Percentiles rank a stretch among this genome's conserved stretches.
Evolutionary conservation across 768 basidiomycete genomes (phyloP).

Genomic region (Omphalotus guepiniiformis): DNA sequence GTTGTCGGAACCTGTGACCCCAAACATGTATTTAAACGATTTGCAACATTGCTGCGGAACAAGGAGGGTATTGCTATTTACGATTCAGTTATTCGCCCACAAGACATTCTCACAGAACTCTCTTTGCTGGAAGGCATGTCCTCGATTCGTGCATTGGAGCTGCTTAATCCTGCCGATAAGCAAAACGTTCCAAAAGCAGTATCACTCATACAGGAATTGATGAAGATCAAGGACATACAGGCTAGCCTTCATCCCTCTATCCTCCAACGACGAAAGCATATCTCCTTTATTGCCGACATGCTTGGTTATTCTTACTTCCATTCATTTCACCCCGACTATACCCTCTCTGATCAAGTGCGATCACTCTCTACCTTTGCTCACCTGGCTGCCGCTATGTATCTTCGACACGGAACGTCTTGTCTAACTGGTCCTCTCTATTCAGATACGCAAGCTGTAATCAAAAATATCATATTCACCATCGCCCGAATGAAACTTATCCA

Average conservation of each 20-base stretch:
- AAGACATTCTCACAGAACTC: not conserved
- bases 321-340: constrained; percentile 14
- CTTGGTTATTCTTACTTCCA: constrained; percentile 12
- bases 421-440: constrained; percentile 19
- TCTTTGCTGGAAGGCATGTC: constrained; percentile 6
- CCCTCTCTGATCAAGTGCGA: constrained; percentile 18
- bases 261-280: not conserved
- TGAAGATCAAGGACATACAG: not conserved
- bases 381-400: constrained; percentile 15
- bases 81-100: constrained; percentile 7
- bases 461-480: constrained; percentile 20
- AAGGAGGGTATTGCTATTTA: constrained; percentile 14
- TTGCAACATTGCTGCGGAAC: constrained; percentile 21
- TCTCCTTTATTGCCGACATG: not conserved
- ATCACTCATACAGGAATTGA: constrained; percentile 12
- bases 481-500: constrained; percentile 20
- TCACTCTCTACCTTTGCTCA: constrained; percentile 16
- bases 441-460: constrained; percentile 24
- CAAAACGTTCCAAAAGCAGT: constrained; percentile 23
- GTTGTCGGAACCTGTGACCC: constrained; percentile 22
- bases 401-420: constrained; percentile 12
- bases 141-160: constrained; percentile 7
- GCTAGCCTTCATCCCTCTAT: not conserved
- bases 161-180: constrained; percentile 16
- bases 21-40: constrained; percentile 26